Evolutionary conservation across 2,329 filamentous ascomycete genomes (phyloP), one percentile per base, ranked within the genome.

Genomic region (Akanthomyces lecanii): DNA sequence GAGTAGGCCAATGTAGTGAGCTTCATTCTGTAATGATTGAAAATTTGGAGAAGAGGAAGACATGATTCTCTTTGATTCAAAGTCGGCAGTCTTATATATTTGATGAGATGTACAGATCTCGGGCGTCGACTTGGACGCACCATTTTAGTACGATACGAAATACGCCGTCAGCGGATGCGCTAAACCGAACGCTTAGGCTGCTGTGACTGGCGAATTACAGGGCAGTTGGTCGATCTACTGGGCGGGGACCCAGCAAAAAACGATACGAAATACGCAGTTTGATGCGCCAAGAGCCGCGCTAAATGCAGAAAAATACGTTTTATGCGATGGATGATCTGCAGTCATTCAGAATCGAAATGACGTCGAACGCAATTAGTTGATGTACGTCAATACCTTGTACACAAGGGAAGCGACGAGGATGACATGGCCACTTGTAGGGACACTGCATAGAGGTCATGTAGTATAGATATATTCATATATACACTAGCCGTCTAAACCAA

Each of bases 201-300:
- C 47, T 4, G 21, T 21, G 16, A 51, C 50, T 33, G 50, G 16
- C n/a, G 28, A 33, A 52, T 36, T 36, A 36, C 10, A 36, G 33
- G 33, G 33, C 33, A 36, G 7, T 11, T 36, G 33, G 33, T 11
- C 33, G 33, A 36, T 36, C 33, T 36, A 11, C 33, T 11, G 28
- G 4, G 28, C 6, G 28, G 33, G 50, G 50, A 36, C 50, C 54
- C 54, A 57, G 54, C 54, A 47, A 30, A 45, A 57, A 30, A 12
- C 25, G 54, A 57, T 57, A 57, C 54, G 54, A 57, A 47, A 57
- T 57, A 57, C 54, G 54, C 11, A 10, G 25, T 7, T 14, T 21
- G 21, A 21, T 21, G 21, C 21, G 21, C 21, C 21, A 21, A 21
- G 10, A 18, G 14, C 16, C 1, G 21, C 52, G 38, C 52, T 55